phyloP scores from a whole-genome alignment of 2,329 filamentous ascomycete species.

The Fusarium guadeloupense region DNA sequence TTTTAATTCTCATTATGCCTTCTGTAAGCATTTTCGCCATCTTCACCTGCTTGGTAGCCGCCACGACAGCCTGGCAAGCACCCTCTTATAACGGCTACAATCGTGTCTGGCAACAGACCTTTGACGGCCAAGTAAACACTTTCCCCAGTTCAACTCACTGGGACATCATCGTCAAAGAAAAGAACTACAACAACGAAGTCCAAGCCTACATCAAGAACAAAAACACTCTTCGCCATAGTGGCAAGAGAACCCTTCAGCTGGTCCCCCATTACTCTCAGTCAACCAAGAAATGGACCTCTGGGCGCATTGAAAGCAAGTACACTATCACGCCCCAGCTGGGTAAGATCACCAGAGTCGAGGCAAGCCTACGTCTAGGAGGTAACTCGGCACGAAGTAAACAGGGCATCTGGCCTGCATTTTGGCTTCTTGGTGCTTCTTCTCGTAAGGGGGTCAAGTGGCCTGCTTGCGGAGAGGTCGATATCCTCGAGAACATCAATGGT shows the following conservation, averaged over 20 bases:
- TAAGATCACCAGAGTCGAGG: constrained; percentile 58
- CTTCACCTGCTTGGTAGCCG: constrained; percentile 44
- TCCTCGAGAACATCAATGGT: constrained; percentile 66
- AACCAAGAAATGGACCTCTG: constrained; percentile 61
- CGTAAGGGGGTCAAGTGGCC: constrained; percentile 62
- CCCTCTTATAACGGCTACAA: constrained; percentile 53
- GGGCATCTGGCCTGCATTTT: constrained; percentile 68
- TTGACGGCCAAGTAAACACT: constrained; percentile 50
- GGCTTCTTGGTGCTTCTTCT: constrained; percentile 62
- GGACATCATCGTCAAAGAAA: constrained; percentile 52
- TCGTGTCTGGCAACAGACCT: constrained; percentile 56
- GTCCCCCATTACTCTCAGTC: constrained; percentile 55
- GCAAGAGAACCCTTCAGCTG: constrained; percentile 60
- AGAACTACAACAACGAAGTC: constrained; percentile 62
- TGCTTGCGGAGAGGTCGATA: constrained; percentile 64
- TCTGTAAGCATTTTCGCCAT: constrained; percentile 34
- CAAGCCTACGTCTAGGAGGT: constrained; percentile 57
- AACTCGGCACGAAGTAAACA: constrained; percentile 55
- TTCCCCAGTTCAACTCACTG: constrained; percentile 51
- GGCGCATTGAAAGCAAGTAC: constrained; percentile 60
- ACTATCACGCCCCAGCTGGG: constrained; percentile 58
- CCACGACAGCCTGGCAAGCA: constrained; percentile 49
- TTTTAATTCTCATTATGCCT: constrained; percentile 32
- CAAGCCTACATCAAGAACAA: constrained; percentile 59
- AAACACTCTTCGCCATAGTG: constrained; percentile 61